Evolutionary conservation across 1,284 basidiomycete species (phyloP), one percentile per base, ranked within the genome.

Genomic region (Fomitopsis palustris): DNA sequence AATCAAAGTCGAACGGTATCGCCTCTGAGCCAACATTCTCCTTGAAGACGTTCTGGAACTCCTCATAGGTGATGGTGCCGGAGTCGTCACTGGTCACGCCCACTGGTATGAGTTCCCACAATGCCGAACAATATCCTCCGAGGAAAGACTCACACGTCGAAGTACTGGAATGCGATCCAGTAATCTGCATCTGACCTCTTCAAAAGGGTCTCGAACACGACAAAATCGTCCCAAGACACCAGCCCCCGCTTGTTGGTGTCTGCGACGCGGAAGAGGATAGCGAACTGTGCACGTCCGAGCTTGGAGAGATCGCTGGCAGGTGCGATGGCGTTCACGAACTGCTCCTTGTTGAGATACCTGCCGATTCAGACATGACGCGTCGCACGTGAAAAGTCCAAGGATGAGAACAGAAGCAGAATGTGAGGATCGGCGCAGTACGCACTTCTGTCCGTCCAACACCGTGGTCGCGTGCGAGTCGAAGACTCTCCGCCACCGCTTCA

Each of bases 111-210:
- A 43, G 33, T 41, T 10, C 21, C 39, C 29, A 52, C 53, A 59
- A 43, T 53, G 35, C 55, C 21, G 31, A 53, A 43, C 23, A 39
- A 19, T 45, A 33, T 23, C 33, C 56, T 3, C n/a, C 45, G 23
- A 47, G 41, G 60, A 39, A 41, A 51, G 27, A 81, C 92, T 70
- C 77, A 95, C 93, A 90, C 88, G 75, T 98, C 95, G 72, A 98
- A 98, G 72, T 93, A 96, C 71, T 92, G 88, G 80, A 98, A 98
- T 27, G 95, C 95, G 72, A 97, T 95, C 84, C 92, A 93, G 74
- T 96, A 95, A 72, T 96, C 94, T 37, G 95, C 94, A 75, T 96
- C 94, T 45, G 94, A 90, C 67, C 93, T 81, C 74, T 95, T 94
- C 68, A 95, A 75, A 65, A 93, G 77, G 17, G 93, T 95, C 78